Conservation (phyloP, 2,329 filamentous ascomycete species). For the Dothidotthia symphoricarpi region DNA sequence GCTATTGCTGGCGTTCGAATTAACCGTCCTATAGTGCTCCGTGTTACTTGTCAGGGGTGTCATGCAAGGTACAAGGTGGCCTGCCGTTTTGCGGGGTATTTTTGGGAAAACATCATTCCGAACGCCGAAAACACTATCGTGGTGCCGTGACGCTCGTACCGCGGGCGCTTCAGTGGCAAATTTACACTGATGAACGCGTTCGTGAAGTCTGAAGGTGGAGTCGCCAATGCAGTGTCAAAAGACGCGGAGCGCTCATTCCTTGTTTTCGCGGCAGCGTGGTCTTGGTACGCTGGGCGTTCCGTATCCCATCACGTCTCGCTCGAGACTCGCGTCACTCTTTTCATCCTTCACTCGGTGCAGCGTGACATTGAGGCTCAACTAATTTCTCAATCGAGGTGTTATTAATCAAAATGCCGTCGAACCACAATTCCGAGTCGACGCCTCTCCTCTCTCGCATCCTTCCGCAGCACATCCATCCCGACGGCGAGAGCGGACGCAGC, state of each 20-base stretch:
- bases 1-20: conserved; percentile 9
- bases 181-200: no score
- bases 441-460: conserved; percentile 34
- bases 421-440: conserved; percentile 24
- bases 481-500: conserved; percentile 66
- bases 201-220: no score
- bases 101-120: conserved; percentile 11
- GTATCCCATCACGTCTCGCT: neutral
- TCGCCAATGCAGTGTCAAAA: no score
- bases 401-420: conserved; percentile 14
- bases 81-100: conserved; percentile 7
- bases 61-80: conserved; percentile 5
- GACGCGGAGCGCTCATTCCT: conserved; percentile 6
- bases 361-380: neutral
- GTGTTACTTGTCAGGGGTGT: conserved; percentile 5
- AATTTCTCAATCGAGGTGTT: neutral
- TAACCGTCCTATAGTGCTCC: conserved; percentile 8
- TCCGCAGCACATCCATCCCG: conserved; percentile 42
- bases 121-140: conserved; percentile 5
- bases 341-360: neutral
- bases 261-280: conserved; percentile 9
- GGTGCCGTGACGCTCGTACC: neutral
- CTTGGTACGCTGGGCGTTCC: conserved; percentile 9
- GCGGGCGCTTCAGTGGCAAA: no score
- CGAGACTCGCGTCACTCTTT: neutral